Conservation (phyloP, 2,329 filamentous ascomycete genomes). For the Xylaria sp. region DNA sequence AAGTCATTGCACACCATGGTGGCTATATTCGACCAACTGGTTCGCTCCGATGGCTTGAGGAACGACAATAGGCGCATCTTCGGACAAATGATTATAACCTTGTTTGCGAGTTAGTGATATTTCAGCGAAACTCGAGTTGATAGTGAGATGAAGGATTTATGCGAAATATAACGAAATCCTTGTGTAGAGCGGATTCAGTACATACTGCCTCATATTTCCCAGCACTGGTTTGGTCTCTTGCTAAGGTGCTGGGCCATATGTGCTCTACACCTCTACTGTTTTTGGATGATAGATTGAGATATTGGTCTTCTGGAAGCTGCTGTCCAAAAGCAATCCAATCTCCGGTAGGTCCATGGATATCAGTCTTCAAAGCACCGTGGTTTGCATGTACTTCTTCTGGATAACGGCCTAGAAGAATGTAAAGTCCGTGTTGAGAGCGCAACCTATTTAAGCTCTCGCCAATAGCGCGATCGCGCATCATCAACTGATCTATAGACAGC, state of each 20-base stretch:
- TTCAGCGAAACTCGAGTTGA: background rate
- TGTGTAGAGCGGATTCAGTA: background rate
- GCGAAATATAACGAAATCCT: background rate
- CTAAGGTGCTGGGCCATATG: too few species aligned
- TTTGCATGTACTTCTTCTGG: too few species aligned
- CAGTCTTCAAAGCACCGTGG: too few species aligned
- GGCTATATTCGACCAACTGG: background rate
- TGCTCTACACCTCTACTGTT: background rate
- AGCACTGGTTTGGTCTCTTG: background rate
- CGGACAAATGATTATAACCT: constrained; percentile 10
- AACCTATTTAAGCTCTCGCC: background rate
- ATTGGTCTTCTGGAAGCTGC: background rate
- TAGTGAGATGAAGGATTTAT: background rate
- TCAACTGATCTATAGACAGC: background rate
- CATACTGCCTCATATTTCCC: background rate
- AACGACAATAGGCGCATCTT: background rate
- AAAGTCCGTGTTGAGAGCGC: background rate
- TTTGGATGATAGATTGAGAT: background rate
- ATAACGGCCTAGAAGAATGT: background rate
- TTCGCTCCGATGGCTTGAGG: background rate
- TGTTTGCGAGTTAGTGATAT: background rate
- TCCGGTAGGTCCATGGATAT: background rate
- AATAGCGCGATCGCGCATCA: constrained; percentile 1
- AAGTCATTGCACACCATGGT: background rate
- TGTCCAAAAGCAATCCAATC: background rate